Percentiles rank a stretch among this genome's conserved stretches.
phyloP scores from a whole-genome alignment of 768 basidiomycete genomes.

The Lactarius indigo region DNA sequence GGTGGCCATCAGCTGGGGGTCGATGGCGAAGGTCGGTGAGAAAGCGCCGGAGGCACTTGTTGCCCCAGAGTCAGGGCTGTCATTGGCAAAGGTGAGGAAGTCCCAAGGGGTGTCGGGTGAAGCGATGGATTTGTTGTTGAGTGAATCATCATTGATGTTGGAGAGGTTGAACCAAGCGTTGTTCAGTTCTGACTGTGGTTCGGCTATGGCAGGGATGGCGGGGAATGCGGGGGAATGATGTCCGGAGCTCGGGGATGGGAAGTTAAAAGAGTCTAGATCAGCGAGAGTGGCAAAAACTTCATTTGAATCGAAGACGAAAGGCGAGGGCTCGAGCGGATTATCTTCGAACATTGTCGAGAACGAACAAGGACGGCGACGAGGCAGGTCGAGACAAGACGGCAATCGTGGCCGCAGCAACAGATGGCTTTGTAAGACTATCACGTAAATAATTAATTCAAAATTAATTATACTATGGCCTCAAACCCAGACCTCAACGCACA shows the following conservation, averaged over 20 bases:
- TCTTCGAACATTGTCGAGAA: constrained; percentile 19
- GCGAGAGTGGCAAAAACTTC: constrained; percentile 8
- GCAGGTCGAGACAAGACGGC: not conserved
- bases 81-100: constrained; percentile 38
- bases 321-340: constrained; percentile 20
- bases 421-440: not conserved
- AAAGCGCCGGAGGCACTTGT: constrained; percentile 22
- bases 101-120: constrained; percentile 34
- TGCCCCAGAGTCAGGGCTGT: constrained; percentile 30
- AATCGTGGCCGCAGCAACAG: not conserved
- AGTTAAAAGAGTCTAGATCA: constrained; percentile 9
- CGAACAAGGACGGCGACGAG: not conserved
- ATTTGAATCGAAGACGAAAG: constrained; percentile 14
- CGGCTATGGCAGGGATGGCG: constrained; percentile 1
- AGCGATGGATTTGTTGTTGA: constrained; percentile 29
- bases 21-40: constrained; percentile 49
- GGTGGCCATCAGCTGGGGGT: constrained; percentile 73
- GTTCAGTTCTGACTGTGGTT: constrained; percentile 16
- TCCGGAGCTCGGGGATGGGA: constrained; percentile 2
- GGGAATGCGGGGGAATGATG: constrained; percentile 4
- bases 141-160: constrained; percentile 31
- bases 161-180: constrained; percentile 29
- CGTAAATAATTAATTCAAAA: not conserved
- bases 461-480: not conserved
- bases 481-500: constrained; percentile 27